Percentiles rank a stretch among this genome's conserved stretches.
Conservation (phyloP, 2,329 filamentous ascomycete genomes). For the Pseudogymnoascus sp. region DNA sequence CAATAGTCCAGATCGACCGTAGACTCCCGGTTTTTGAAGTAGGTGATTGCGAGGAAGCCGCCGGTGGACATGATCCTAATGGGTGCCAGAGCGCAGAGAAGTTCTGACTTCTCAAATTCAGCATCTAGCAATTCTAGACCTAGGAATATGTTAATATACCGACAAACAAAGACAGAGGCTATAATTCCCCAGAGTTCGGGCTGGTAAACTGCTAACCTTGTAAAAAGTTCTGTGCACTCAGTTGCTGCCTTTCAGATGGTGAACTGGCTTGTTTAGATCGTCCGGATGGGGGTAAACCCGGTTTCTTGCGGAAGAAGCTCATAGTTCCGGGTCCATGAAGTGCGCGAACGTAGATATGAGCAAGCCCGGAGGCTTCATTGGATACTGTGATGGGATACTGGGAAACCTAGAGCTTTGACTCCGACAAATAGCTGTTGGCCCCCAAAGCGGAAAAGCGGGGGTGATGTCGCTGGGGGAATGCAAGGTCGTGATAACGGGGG, state of each 20-base stretch:
- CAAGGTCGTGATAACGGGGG: not conserved
- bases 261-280: not conserved
- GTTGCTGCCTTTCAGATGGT: not conserved
- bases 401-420: not conserved
- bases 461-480: not conserved
- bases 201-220: not conserved
- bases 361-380: not conserved
- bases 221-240: not conserved
- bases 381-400: not conserved
- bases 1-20: conserved; percentile 16
- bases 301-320: not conserved
- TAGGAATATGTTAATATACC: not conserved
- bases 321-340: not conserved
- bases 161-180: not conserved
- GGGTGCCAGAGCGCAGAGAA: not conserved
- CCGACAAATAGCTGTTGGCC: not conserved
- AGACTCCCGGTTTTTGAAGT: conserved; percentile 9
- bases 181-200: not conserved
- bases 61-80: conserved; percentile 13
- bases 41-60: conserved; percentile 13
- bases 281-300: not conserved
- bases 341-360: not conserved
- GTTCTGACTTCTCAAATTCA: not conserved
- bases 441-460: not conserved
- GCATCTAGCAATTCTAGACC: not conserved